Percentiles rank a stretch among this genome's conserved stretches.
These are phyloP conservation scores for Toxicodendron radicans DNA, from an alignment of 345 rosid genomes.

Conservation along the genomic window DNA sequence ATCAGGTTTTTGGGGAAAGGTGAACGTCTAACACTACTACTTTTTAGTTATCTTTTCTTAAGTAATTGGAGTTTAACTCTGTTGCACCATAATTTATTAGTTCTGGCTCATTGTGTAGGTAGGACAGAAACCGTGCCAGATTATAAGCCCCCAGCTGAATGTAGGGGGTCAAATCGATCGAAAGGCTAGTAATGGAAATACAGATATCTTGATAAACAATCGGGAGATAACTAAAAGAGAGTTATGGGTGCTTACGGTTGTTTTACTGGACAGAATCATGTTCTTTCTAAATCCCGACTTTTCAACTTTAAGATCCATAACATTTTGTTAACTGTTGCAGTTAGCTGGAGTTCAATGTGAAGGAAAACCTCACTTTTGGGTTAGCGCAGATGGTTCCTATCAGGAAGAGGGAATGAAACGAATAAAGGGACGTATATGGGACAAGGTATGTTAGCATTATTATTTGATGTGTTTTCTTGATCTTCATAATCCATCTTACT, in stretches of 20 bases:
- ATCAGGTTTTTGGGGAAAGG: slow-evolving; percentile 96
- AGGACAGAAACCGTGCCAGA: slow-evolving; percentile 77
- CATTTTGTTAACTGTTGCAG: slow-evolving; percentile 42
- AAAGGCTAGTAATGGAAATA: slow-evolving; percentile 79
- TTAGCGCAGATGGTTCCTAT: slow-evolving; percentile 61
- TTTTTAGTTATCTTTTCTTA: background rate
- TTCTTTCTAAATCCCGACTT: slow-evolving; percentile 13
- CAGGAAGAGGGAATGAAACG: slow-evolving; percentile 76
- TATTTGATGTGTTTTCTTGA: slow-evolving; percentile 11
- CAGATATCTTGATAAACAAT: slow-evolving; percentile 50
- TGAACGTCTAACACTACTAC: slow-evolving; percentile 27
- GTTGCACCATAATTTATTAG: slow-evolving; percentile 13
- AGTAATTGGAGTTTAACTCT: background rate
- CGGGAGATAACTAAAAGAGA: slow-evolving; percentile 73
- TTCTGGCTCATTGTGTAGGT: slow-evolving; percentile 44
- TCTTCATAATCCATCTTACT: slow-evolving; percentile 12
- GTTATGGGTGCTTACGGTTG: slow-evolving; percentile 68
- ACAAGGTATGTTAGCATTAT: slow-evolving; percentile 44
- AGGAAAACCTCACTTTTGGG: slow-evolving; percentile 69
- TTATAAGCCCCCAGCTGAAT: slow-evolving; percentile 52
- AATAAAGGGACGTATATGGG: slow-evolving; percentile 58
- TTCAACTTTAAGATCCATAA: background rate
- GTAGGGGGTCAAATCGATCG: slow-evolving; percentile 48
- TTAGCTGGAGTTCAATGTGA: slow-evolving; percentile 60
- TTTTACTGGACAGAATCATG: slow-evolving; percentile 13